Evolutionary conservation across 345 rosid species (phyloP), one percentile per base, ranked within the genome.

Genomic region (Hypericum androsaemum): DNA sequence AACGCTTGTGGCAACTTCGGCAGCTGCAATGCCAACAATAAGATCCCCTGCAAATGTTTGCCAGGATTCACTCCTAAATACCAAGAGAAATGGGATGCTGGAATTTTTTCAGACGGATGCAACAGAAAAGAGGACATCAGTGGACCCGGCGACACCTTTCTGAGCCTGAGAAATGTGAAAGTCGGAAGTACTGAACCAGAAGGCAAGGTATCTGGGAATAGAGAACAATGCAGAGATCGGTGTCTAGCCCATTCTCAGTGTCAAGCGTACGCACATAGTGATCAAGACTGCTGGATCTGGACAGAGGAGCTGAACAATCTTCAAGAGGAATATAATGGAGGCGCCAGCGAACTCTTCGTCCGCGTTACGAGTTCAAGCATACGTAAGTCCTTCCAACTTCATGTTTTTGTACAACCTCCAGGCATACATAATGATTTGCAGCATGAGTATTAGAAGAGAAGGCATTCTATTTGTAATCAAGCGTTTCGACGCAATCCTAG

Each of bases 221-320:
- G 65, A 53, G 53, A 5, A 40, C 76, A 62, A 58, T 85, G 95
- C 67, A 69, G 56, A 57, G 59, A 22, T 10, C 64, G 69, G 71
- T 85, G 95, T 59, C 73, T 74, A 15, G 64, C 54, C 47, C 74
- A 65, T 38, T 82, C 83, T 52, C 63, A 72, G 28, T 85, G 89
- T 72, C 81, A 76, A 53, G 83, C 83, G 45, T 80, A 74, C 64
- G 76, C 95, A n/a, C 77, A 69, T 56, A 67, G 64, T 36, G 62
- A 14, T 12, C 61, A 47, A 47, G 58, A 62, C 15, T 12, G 49
- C 42, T 41, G 35, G 41, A 52, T 15, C 42, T 28, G 6, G 52
- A 42, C 45, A 22, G 28, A 37, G 13, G 37, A 39, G 9, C 42
- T 37, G 47, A 43, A 41, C 44, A 10, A 66, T 64, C 14, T 57